Evolutionary conservation across 768 basidiomycete genomes (phyloP).

Genomic region (Neoboletus subvelutipes): DNA sequence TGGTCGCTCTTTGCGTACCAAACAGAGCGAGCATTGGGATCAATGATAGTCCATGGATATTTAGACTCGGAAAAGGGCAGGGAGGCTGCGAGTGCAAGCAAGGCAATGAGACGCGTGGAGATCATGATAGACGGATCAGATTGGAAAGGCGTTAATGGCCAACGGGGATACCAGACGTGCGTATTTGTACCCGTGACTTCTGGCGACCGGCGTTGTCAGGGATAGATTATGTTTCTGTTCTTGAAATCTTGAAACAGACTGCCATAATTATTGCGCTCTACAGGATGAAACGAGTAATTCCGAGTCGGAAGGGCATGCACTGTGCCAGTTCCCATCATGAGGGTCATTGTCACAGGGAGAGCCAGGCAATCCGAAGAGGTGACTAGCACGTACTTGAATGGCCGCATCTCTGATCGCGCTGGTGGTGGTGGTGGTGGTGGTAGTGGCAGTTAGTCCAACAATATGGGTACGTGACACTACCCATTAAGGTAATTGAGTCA

Average conservation of each 20-base stretch:
- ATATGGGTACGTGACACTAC: no score
- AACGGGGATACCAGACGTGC: not conserved
- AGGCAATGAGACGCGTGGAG: not conserved
- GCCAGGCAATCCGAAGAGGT: no score
- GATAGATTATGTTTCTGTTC: not conserved
- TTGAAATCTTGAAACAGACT: not conserved
- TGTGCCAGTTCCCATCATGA: not conserved
- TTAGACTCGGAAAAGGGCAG: constrained; percentile 10
- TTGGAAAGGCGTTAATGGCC: not conserved
- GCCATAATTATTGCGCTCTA: not conserved
- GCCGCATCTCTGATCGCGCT: no score
- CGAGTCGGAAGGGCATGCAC: not conserved
- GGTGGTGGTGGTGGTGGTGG: no score
- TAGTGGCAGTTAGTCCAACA: no score
- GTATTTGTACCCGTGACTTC: constrained; percentile 7
- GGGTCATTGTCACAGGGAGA: no score
- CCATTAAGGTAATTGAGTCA: no score
- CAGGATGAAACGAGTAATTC: not conserved
- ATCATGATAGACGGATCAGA: not conserved
- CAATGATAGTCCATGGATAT: not conserved
- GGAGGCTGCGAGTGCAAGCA: constrained; percentile 13
- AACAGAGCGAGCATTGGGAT: constrained; percentile 23
- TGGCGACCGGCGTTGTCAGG: not conserved
- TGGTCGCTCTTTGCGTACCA: constrained; percentile 20
- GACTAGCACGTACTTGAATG: no score